Evolutionary conservation across 129 eudicot species (phyloP).

Genomic region (Tanacetum coccineum): DNA sequence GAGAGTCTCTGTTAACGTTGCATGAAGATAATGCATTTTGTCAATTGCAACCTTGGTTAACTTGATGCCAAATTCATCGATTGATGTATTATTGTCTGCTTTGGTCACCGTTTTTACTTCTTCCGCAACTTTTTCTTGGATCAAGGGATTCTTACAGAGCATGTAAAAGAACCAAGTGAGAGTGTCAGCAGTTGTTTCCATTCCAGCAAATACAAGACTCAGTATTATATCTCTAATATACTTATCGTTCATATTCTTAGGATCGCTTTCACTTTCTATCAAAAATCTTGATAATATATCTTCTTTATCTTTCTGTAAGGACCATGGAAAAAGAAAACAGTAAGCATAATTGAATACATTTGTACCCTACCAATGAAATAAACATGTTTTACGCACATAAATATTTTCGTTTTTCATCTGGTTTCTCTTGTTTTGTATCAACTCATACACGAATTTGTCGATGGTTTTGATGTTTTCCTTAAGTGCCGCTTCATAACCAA

Average conservation of each 20-base stretch:
- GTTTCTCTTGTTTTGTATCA: slow-evolving; percentile 52
- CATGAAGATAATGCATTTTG: slow-evolving; percentile 79
- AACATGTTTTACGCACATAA: slow-evolving; percentile 26
- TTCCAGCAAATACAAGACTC: slow-evolving; percentile 69
- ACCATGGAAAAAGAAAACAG: not conserved
- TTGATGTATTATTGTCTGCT: slow-evolving; percentile 9
- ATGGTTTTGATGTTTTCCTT: slow-evolving; percentile 46
- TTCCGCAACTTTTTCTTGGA: slow-evolving; percentile 53
- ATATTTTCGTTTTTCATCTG: slow-evolving; percentile 38
- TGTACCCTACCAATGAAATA: not conserved
- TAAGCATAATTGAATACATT: not conserved
- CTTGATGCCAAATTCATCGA: slow-evolving; percentile 37
- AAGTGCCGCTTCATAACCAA: slow-evolving; percentile 53
- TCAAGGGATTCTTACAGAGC: slow-evolving; percentile 56
- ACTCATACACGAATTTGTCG: slow-evolving; percentile 49
- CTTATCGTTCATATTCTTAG: slow-evolving; percentile 46
- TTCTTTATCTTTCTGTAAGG: slow-evolving; percentile 49
- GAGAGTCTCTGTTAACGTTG: slow-evolving; percentile 68
- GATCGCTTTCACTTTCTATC: slow-evolving; percentile 49
- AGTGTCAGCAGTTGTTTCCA: slow-evolving; percentile 62
- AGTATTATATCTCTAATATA: slow-evolving; percentile 68
- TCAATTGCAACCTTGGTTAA: slow-evolving; percentile 53
- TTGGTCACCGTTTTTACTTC: slow-evolving; percentile 43
- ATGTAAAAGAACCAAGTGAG: slow-evolving; percentile 75
- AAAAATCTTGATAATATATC: slow-evolving; percentile 72